A percentile compares a stretch with the other conserved stretches of the same genome.
phyloP scores from a whole-genome alignment of 2,329 filamentous ascomycete species.

The Phoma herbarum region DNA sequence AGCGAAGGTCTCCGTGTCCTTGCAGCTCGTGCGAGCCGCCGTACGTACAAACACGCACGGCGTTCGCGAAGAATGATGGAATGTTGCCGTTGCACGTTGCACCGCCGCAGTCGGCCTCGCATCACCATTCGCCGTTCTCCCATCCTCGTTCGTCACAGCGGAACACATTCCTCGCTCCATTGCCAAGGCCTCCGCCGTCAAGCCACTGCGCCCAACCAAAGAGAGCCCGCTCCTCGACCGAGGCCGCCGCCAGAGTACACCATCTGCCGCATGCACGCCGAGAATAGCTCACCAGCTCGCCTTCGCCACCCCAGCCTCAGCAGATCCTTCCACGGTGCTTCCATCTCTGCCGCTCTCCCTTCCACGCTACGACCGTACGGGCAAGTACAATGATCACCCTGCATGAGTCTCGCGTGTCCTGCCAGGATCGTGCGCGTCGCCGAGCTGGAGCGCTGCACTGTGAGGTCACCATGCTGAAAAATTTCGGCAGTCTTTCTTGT shows the following conservation, averaged over 20 bases:
- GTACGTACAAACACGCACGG: background rate
- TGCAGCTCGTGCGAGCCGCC: background rate
- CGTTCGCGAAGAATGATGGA: background rate
- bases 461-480: background rate
- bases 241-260: background rate
- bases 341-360: no score
- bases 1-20: no score
- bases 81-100: background rate
- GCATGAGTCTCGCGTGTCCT: slow-evolving; percentile 1
- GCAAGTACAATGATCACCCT: background rate
- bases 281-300: slow-evolving; percentile 11
- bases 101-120: no score
- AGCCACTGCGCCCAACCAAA: background rate
- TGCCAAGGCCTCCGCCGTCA: background rate
- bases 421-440: slow-evolving; percentile 1
- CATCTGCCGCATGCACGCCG: slow-evolving; percentile 13
- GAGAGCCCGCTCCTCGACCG: background rate
- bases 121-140: no score
- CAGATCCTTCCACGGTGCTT: slow-evolving; percentile 1
- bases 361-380: slow-evolving; percentile 8
- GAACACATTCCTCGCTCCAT: slow-evolving; percentile 8
- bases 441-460: background rate
- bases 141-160: background rate
- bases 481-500: background rate
- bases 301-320: slow-evolving; percentile 9